These are phyloP conservation scores for Kuraishia hungarica DNA, from an alignment of 805 yeast species.

Conservation along the genomic window DNA sequence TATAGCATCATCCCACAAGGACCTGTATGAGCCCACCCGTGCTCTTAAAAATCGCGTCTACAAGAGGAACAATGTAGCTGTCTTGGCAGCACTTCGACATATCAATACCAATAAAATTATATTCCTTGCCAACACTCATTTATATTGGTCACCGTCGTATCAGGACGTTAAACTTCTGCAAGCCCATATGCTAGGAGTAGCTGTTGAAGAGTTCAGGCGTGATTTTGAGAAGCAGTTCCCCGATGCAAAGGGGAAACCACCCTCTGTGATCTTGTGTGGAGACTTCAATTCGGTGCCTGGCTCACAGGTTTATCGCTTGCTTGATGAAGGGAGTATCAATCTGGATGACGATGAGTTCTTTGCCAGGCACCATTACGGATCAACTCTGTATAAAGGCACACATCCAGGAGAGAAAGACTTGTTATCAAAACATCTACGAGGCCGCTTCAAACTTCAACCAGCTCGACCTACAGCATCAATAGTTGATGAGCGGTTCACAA, in stretches of 20 bases:
- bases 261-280: constrained; percentile 36
- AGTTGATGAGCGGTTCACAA: constrained; percentile 19
- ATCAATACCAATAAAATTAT: constrained; percentile 27
- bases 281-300: constrained; percentile 47
- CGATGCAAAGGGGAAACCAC: not conserved
- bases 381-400: constrained; percentile 2
- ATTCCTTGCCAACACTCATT: constrained; percentile 49
- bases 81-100: constrained; percentile 41
- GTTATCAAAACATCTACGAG: constrained; percentile 1
- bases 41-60: constrained; percentile 28
- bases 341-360: constrained; percentile 13
- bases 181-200: constrained; percentile 29
- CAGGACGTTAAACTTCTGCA: constrained; percentile 49
- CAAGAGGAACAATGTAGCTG: constrained; percentile 47
- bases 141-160: constrained; percentile 47
- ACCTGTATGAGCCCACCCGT: constrained; percentile 21
- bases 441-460: not conserved
- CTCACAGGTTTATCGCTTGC: constrained; percentile 39
- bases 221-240: not conserved
- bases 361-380: constrained; percentile 11
- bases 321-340: constrained; percentile 11
- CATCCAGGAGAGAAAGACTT: constrained; percentile 8
- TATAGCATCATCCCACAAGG: constrained; percentile 15
- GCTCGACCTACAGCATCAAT: not conserved
- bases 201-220: constrained; percentile 8